These are phyloP conservation scores for Papiliotrema terrestris DNA, from an alignment of 1,284 basidiomycete genomes.

Conservation along the genomic window DNA sequence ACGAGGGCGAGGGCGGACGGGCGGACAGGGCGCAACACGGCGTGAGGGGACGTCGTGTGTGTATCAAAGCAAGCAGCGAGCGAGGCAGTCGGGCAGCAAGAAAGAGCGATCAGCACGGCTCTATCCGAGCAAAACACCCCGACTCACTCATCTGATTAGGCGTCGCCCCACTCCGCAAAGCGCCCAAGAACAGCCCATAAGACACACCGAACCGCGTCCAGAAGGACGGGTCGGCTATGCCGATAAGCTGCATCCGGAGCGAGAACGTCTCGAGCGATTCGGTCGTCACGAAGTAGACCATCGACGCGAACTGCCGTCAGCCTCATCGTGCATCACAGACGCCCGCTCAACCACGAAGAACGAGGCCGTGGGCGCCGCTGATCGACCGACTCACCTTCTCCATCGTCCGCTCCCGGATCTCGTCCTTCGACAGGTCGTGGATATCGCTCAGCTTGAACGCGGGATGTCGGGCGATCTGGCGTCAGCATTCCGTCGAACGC, in stretches of 20 bases:
- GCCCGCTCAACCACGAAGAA: too few relatives aligned
- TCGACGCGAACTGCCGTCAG: slow-evolving; percentile 37
- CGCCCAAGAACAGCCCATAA: slow-evolving; percentile 56
- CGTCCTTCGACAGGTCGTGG: slow-evolving; percentile 56
- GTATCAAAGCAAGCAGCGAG: too few relatives aligned
- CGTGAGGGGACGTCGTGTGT: too few relatives aligned
- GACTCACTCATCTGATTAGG: slow-evolving; percentile 45
- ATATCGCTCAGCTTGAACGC: slow-evolving; percentile 56
- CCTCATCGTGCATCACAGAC: too few relatives aligned
- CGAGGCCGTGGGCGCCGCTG: neutral
- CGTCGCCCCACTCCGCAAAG: slow-evolving; percentile 47
- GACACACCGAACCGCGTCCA: slow-evolving; percentile 57
- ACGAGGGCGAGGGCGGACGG: too few relatives aligned
- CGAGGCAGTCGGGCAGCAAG: neutral
- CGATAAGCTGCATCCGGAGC: slow-evolving; percentile 53
- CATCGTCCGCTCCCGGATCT: slow-evolving; percentile 54
- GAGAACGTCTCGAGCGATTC: slow-evolving; percentile 53
- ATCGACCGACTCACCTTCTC: slow-evolving; percentile 32
- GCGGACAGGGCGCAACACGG: too few relatives aligned
- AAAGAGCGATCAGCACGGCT: neutral
- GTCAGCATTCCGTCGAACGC: neutral
- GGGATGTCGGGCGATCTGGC: slow-evolving; percentile 52
- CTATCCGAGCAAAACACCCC: too few relatives aligned
- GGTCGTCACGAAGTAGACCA: slow-evolving; percentile 52
- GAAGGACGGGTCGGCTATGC: slow-evolving; percentile 55